Conservation (phyloP, 1,139 yeast genomes). For the Candida freyschussii region DNA sequence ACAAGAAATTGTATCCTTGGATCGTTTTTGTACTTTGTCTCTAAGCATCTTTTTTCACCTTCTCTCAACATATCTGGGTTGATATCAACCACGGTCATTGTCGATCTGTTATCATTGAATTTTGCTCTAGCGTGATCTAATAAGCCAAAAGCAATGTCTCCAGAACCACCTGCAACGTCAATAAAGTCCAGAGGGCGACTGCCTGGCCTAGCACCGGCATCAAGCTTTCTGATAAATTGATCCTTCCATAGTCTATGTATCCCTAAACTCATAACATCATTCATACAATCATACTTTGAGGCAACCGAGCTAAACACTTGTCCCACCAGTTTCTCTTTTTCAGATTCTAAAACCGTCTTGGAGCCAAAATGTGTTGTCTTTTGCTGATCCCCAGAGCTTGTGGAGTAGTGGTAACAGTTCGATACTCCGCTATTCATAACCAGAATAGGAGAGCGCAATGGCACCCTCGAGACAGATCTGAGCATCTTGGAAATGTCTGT, state of each 20-base stretch:
- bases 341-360: constrained; percentile 71
- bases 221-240: constrained; percentile 80
- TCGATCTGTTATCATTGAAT: constrained; percentile 69
- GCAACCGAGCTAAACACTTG: constrained; percentile 95
- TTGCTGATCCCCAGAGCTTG: too few relatives aligned
- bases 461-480: constrained; percentile 2
- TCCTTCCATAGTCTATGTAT: constrained; percentile 93
- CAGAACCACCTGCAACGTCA: constrained; percentile 99
- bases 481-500: too few relatives aligned
- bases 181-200: constrained; percentile 75
- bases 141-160: constrained; percentile 95
- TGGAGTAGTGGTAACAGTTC: too few relatives aligned
- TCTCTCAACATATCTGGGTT: constrained; percentile 94
- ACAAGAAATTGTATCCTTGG: constrained; percentile 74
- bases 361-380: constrained; percentile 90
- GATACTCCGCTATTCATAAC: background rate
- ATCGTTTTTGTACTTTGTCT: constrained; percentile 45
- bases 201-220: constrained; percentile 93
- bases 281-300: constrained; percentile 90
- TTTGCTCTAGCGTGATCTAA: constrained; percentile 82
- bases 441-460: constrained; percentile 7
- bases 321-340: constrained; percentile 83
- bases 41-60: constrained; percentile 70
- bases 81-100: constrained; percentile 91
- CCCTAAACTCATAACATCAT: constrained; percentile 96